Evolutionary conservation across 1,139 yeast genomes (phyloP), one percentile per base, ranked within the genome.

Genomic region (Yueomyces sp.): DNA sequence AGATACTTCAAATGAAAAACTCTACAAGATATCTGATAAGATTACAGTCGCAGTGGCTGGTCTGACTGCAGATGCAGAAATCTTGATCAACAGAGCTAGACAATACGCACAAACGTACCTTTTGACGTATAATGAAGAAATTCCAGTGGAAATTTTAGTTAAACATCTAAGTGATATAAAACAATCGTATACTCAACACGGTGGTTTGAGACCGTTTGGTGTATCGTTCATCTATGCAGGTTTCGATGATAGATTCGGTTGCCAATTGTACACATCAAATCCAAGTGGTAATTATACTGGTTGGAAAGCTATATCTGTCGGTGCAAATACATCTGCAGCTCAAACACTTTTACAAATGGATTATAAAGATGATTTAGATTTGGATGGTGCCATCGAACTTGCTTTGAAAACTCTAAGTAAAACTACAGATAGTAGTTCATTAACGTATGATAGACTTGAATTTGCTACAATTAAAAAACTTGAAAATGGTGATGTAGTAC

Each of bases 231-330:
- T 93, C 50, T 91, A 85, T 59, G 98, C 97, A 7, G 99, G 99
- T 4, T 83, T 81, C 61, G 98, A 93, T 62, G 93, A 86, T 46
- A 69, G 86, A 56, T 82, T 81, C 56, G 86, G 89, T 41, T 91
- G 82, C 70, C 98, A 93, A 65, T 72, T 93, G 53, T 93, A 82
- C 66, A 89, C 96, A 25, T 83, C 95, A 26, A 91, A 93, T 61
- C 99, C 99, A 11, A 83, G 95, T 0, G 99, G 99, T 35, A 93
- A 93, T 66, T 93, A 87, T 62, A 78, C 94, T 36, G 98, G 98
- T 29, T 93, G 99, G 99, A 87, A 84, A 64, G 98, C 98, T 39
- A 89, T 96, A 37, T 76, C 89, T 55, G 91, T 91, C 49, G 99
- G 99, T 37, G 96, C 97, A 45, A 93, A 91, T 66, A 89, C 86